These are phyloP conservation scores for Salix udensis DNA, from an alignment of 345 rosid species.

Conservation along the genomic window DNA sequence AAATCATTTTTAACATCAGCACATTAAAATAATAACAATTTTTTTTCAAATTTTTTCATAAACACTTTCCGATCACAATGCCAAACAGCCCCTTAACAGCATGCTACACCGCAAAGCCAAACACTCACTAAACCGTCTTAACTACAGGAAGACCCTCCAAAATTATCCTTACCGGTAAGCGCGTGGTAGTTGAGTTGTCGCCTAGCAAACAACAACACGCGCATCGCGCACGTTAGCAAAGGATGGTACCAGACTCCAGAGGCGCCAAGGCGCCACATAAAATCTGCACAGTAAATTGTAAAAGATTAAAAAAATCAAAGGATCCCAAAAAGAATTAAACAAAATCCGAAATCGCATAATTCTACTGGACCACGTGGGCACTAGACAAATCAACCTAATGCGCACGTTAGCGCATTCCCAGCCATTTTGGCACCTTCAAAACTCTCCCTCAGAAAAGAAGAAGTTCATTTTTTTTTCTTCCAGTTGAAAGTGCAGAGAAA, in stretches of 20 bases:
- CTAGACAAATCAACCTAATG: not conserved
- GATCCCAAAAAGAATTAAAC: not conserved
- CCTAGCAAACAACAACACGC: not conserved
- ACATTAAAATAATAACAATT: too few species aligned
- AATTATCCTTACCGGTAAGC: not conserved
- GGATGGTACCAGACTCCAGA: not conserved
- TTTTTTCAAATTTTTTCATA: too few species aligned
- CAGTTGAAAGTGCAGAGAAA: conserved; percentile 2
- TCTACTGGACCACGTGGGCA: conserved; percentile 32
- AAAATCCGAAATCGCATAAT: conserved; percentile 15
- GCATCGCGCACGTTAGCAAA: not conserved
- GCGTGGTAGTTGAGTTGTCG: not conserved
- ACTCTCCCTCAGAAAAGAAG: not conserved
- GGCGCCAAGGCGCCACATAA: conserved; percentile 10
- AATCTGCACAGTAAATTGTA: not conserved
- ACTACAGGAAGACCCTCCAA: too few species aligned
- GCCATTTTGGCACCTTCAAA: not conserved
- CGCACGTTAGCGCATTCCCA: conserved; percentile 15
- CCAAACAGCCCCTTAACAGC: too few species aligned
- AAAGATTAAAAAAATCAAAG: not conserved
- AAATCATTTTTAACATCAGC: too few species aligned
- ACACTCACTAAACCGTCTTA: too few species aligned
- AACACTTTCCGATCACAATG: too few species aligned
- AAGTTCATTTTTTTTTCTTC: not conserved
- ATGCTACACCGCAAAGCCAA: too few species aligned